Evolutionary conservation across 148 eudicot species (phyloP).

Genomic region (Tetragonia tetragonoides): DNA sequence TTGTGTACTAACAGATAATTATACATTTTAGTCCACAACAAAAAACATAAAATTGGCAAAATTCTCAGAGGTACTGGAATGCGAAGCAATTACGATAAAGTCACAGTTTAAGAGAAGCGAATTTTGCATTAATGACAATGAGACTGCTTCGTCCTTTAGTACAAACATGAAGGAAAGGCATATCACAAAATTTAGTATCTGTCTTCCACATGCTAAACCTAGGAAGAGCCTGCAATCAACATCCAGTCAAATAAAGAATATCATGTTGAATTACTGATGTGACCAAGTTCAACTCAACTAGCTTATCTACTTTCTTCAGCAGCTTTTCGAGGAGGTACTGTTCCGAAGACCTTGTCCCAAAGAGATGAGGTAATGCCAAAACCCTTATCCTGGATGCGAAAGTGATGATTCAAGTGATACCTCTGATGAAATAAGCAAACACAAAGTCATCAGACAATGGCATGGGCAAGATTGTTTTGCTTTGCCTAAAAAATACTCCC

Average conservation of each 20-base stretch:
- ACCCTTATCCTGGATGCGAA: slow-evolving; percentile 82
- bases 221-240: slow-evolving; percentile 4
- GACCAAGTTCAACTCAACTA: background rate
- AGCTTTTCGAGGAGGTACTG: slow-evolving; percentile 65
- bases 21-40: no score
- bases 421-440: slow-evolving; percentile 43
- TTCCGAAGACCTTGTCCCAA: slow-evolving; percentile 91
- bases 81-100: no score
- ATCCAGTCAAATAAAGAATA: slow-evolving; percentile 20
- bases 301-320: slow-evolving; percentile 41
- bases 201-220: slow-evolving; percentile 13
- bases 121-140: background rate
- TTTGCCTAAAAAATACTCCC: no score
- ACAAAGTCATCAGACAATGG: slow-evolving; percentile 5
- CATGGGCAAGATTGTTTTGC: background rate
- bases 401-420: slow-evolving; percentile 93
- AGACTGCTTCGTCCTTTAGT: slow-evolving; percentile 17
- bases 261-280: slow-evolving; percentile 12
- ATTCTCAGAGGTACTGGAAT: no score
- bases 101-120: no score
- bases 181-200: slow-evolving; percentile 22
- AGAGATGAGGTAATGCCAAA: slow-evolving; percentile 83
- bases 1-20: no score
- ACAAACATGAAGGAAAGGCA: slow-evolving; percentile 24
- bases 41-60: no score